These are phyloP conservation scores for Rhododendron griersonianum DNA, from an alignment of 148 eudicot genomes.

Conservation along the genomic window DNA sequence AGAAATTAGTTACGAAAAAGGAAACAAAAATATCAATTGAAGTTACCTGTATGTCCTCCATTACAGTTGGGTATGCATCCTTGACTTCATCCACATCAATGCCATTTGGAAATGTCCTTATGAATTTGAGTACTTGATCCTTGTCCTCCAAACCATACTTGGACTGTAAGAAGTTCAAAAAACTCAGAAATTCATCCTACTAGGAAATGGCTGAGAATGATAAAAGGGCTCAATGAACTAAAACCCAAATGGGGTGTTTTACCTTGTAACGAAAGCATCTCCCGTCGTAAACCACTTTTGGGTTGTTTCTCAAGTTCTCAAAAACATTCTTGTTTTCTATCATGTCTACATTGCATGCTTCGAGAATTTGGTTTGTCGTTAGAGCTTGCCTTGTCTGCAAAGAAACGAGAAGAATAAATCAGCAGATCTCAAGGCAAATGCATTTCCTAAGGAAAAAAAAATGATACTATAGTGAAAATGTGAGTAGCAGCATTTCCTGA, in stretches of 20 bases:
- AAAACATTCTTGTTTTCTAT: conserved; percentile 60
- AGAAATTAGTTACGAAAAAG: no score
- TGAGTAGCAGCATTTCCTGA: background rate
- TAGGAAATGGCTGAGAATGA: background rate
- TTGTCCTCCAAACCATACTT: conserved; percentile 60
- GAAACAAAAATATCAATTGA: no score
- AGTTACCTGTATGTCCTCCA: conserved; percentile 73
- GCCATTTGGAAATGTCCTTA: conserved; percentile 63
- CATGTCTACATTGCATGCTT: conserved; percentile 58
- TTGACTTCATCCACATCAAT: conserved; percentile 67
- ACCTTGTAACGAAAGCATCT: conserved; percentile 74
- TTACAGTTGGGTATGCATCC: conserved; percentile 70
- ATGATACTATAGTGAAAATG: background rate
- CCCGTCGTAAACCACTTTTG: conserved; percentile 67
- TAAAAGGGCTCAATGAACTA: background rate
- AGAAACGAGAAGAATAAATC: background rate
- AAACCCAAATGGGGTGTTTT: background rate
- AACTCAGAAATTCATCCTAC: background rate
- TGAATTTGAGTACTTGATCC: conserved; percentile 39
- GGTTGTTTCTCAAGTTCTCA: conserved; percentile 73
- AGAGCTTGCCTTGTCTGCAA: conserved; percentile 64
- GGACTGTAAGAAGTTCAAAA: conserved; percentile 35
- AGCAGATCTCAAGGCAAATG: background rate
- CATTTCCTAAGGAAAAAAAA: no score
- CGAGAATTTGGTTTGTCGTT: conserved; percentile 69